Evolutionary conservation across 441 rosid species (phyloP).

Genomic region (Syzygium malaccense): DNA sequence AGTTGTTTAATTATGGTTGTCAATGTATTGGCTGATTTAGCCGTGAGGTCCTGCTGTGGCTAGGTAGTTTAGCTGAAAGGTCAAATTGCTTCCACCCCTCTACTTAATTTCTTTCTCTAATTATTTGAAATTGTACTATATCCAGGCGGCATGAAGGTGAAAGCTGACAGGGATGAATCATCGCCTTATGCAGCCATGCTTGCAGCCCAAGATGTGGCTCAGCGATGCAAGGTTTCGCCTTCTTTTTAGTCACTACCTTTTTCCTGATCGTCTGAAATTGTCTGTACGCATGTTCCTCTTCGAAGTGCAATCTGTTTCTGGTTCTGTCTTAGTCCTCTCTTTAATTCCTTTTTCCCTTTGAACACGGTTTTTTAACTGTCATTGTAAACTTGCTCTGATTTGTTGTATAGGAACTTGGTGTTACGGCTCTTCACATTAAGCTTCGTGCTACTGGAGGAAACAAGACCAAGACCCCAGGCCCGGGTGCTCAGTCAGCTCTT

Average conservation of each 20-base stretch:
- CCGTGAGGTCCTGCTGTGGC: neutral
- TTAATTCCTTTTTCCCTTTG: neutral
- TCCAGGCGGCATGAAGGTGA: constrained; percentile 62
- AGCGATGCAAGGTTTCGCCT: constrained; percentile 45
- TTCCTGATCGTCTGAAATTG: neutral
- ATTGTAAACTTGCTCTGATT: neutral
- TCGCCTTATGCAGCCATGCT: constrained; percentile 83
- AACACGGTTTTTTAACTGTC: too few species aligned
- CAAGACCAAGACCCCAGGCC: constrained; percentile 74
- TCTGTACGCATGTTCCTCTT: neutral
- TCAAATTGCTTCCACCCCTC: neutral
- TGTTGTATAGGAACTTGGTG: constrained; percentile 45
- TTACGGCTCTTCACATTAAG: constrained; percentile 65
- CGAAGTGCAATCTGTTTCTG: neutral
- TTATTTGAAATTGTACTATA: neutral
- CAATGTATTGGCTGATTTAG: neutral
- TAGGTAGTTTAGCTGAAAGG: neutral
- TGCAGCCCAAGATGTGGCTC: constrained; percentile 68
- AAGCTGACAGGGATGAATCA: constrained; percentile 63
- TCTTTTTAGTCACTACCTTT: neutral
- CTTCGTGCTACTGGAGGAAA: constrained; percentile 70
- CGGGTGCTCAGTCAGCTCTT: constrained; percentile 72
- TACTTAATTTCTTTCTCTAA: neutral
- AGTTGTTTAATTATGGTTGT: neutral
- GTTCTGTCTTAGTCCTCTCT: neutral